phyloP scores from a whole-genome alignment of 495 filamentous ascomycete species.

The Parathielavia hyrcaniae region DNA sequence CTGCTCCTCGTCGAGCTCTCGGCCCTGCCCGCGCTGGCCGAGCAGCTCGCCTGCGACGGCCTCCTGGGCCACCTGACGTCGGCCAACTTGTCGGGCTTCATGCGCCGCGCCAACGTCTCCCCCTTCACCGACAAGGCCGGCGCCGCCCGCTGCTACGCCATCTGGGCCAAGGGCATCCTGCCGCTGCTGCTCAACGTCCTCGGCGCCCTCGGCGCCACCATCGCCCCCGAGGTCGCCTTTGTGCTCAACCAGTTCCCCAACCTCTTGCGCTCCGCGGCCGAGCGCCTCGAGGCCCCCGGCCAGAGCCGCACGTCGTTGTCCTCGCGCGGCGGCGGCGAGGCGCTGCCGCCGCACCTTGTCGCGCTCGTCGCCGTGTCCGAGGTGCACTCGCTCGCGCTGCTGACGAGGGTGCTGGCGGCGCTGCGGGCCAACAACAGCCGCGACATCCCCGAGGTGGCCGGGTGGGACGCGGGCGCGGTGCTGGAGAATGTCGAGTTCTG shows the following conservation, averaged over 20 bases:
- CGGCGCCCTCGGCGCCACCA: conserved; percentile 65
- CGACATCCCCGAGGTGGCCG: conserved; percentile 57
- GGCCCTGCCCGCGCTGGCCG: conserved; percentile 70
- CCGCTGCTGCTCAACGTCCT: conserved; percentile 89
- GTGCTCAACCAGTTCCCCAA: conserved; percentile 81
- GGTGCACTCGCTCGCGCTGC: conserved; percentile 66
- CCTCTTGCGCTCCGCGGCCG: conserved; percentile 57
- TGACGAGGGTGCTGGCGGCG: conserved; percentile 58
- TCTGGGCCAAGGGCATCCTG: conserved; percentile 84
- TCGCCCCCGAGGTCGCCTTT: conserved; percentile 73
- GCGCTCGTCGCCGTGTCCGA: conserved; percentile 67
- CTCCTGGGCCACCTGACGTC: conserved; percentile 68
- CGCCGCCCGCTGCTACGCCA: conserved; percentile 59
- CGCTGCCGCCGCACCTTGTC: conserved; percentile 45
- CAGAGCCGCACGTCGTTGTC: conserved; percentile 38
- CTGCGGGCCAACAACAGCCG: conserved; percentile 56
- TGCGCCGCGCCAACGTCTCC: conserved; percentile 61
- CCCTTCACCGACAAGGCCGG: conserved; percentile 55
- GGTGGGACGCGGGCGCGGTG: conserved; percentile 63
- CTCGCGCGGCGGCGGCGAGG: conserved; percentile 9
- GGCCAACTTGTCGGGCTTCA: conserved; percentile 65
- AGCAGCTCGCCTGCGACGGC: conserved; percentile 80
- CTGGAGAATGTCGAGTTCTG: conserved; percentile 76
- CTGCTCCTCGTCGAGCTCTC: conserved; percentile 86
- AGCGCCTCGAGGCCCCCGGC: conserved; percentile 52